Evolutionary conservation across 2,329 filamentous ascomycete species (phyloP).

Genomic region (Pseudogymnoascus sp.): DNA sequence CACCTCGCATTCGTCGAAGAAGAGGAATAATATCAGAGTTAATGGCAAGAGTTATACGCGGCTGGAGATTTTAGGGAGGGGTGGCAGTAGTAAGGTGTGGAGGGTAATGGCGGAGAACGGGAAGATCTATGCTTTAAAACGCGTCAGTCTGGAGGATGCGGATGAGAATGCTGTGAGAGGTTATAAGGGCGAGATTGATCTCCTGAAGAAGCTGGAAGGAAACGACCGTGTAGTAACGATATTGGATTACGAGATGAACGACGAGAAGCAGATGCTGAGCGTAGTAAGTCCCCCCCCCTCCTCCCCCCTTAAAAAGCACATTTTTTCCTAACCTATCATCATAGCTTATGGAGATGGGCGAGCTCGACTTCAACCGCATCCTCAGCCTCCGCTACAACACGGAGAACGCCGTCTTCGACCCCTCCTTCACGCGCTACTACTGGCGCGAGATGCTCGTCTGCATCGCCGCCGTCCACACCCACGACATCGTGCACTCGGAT

Average conservation of each 20-base stretch:
- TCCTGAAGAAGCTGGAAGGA: slow-evolving; percentile 70
- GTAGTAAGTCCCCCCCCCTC: slow-evolving; percentile 49
- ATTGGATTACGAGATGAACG: slow-evolving; percentile 88
- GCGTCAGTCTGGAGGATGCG: slow-evolving; percentile 81
- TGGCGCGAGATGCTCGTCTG: slow-evolving; percentile 99
- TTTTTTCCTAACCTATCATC: neutral
- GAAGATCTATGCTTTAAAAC: slow-evolving; percentile 88
- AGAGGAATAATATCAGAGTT: slow-evolving; percentile 73
- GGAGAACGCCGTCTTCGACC: slow-evolving; percentile 69
- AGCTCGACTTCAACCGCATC: slow-evolving; percentile 83
- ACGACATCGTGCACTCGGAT: slow-evolving; percentile 93
- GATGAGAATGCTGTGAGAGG: slow-evolving; percentile 77
- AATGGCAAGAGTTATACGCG: slow-evolving; percentile 89
- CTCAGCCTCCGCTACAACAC: slow-evolving; percentile 64
- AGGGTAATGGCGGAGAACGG: slow-evolving; percentile 95
- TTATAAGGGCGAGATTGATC: slow-evolving; percentile 91
- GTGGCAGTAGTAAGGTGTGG: slow-evolving; percentile 90
- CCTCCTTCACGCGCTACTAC: slow-evolving; percentile 90
- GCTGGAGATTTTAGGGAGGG: slow-evolving; percentile 82
- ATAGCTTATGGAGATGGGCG: slow-evolving; percentile 93
- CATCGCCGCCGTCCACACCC: slow-evolving; percentile 75
- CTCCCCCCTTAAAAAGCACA: neutral
- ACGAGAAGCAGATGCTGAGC: slow-evolving; percentile 79
- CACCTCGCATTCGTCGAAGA: slow-evolving; percentile 57
- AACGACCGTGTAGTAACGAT: slow-evolving; percentile 86